Percentiles rank a stretch among this genome's conserved stretches.
Evolutionary conservation across 495 filamentous ascomycete genomes (phyloP).

Genomic region (Aspergillus ellipticus): DNA sequence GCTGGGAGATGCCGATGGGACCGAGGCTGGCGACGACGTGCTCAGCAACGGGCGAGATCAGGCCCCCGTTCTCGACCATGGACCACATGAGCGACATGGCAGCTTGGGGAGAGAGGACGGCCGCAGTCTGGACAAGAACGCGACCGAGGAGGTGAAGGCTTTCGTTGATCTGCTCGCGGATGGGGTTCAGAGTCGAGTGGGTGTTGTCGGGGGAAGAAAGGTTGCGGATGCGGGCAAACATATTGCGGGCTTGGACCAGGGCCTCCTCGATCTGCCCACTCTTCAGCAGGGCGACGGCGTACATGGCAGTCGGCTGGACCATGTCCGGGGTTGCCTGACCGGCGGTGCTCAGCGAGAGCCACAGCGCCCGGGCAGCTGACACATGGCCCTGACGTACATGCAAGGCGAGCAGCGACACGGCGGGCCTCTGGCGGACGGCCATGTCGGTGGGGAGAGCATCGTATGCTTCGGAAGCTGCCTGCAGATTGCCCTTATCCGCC

Average conservation of each 20-base stretch:
- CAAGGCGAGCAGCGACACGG: conserved; percentile 82
- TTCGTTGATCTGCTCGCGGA: conserved; percentile 81
- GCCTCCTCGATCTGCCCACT: conserved; percentile 75
- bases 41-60: conserved; percentile 58
- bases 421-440: conserved; percentile 53
- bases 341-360: conserved; percentile 63
- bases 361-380: conserved; percentile 68
- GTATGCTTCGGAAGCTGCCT: conserved; percentile 66
- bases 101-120: conserved; percentile 49
- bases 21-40: conserved; percentile 60
- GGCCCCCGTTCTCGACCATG: conserved; percentile 70
- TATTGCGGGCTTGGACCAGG: conserved; percentile 68
- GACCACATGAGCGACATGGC: conserved; percentile 62
- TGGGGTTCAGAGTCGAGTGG: conserved; percentile 23
- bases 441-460: conserved; percentile 48
- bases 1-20: conserved; percentile 53
- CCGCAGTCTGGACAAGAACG: conserved; percentile 46
- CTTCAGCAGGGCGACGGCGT: conserved; percentile 74
- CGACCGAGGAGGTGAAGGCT: conserved; percentile 71
- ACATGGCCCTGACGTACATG: conserved; percentile 77
- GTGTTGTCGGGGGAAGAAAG: conserved; percentile 30
- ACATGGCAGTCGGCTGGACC: conserved; percentile 84
- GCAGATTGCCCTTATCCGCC: conserved; percentile 73
- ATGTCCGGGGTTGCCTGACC: conserved; percentile 60
- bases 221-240: conserved; percentile 76